phyloP scores from a whole-genome alignment of 352 stramenopile genomes.

The Pythium grandisporangium region DNA sequence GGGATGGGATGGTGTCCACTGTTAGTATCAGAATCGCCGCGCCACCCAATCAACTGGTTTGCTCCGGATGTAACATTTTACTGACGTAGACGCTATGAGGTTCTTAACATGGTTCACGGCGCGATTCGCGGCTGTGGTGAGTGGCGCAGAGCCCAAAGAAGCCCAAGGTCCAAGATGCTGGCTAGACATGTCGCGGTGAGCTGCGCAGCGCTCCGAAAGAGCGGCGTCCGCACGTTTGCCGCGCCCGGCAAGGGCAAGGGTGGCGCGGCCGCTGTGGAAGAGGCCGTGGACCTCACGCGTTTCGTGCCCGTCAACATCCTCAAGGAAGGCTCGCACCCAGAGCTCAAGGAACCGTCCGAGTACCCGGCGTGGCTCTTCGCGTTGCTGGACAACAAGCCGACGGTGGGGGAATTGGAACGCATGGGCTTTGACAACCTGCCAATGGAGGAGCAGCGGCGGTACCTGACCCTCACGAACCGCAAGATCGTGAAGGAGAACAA shows the following conservation, averaged over 20 bases:
- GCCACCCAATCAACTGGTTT: conserved; percentile 12
- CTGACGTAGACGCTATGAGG: no score
- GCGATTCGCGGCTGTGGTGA: conserved; percentile 7
- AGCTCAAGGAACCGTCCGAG: conserved; percentile 70
- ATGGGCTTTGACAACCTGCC: conserved; percentile 71
- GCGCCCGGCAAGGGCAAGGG: conserved; percentile 51
- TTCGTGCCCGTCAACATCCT: conserved; percentile 80
- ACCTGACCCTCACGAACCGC: conserved; percentile 67
- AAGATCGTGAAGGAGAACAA: conserved; percentile 66
- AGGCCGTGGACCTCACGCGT: conserved; percentile 65
- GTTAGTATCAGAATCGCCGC: no score
- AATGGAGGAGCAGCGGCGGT: conserved; percentile 70
- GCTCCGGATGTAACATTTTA: no score
- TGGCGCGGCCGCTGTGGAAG: conserved; percentile 38
- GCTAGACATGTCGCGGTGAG: conserved; percentile 25
- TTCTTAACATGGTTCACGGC: no score
- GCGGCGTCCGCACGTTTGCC: conserved; percentile 42
- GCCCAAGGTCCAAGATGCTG: conserved; percentile 29
- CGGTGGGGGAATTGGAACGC: conserved; percentile 71
- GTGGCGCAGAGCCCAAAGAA: conserved; percentile 12
- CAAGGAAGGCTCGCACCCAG: conserved; percentile 75
- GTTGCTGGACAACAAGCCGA: conserved; percentile 63
- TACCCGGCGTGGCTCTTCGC: conserved; percentile 82
- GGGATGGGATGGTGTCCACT: not conserved
- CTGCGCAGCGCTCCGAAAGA: conserved; percentile 18